Base-by-base conservation (phyloP, 192 early-diverging fungal species). In the Backusella morwellensis region DNA sequence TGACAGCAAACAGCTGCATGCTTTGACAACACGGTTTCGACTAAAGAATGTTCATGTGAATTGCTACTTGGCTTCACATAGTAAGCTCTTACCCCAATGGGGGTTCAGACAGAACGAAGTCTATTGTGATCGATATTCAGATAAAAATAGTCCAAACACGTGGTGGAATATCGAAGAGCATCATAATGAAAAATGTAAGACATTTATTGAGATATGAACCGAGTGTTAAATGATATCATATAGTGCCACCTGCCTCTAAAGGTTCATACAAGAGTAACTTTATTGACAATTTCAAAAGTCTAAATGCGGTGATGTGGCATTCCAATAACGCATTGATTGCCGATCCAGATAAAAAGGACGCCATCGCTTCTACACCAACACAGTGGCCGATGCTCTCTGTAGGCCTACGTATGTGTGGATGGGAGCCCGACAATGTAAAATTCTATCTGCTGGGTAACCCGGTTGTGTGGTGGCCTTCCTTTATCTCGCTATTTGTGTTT, bases 111-210 rank as follows among this genome's bases (percentile, higher is more conserved):
- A 99, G 86, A 85, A 89, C 19, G 98, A 99, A 77, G 94, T 98
- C 5, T 87, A 88, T 11, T 99, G 97, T 85, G 93, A 97, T 73
- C 88, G 91, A 74, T 84, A 86, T 36, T 87, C 86, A 73, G 79
- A 86, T 29, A 72, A 78, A 14, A 75, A 86, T 26, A 91, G 91
- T 70, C 84, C 88, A n/a, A 86, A 90, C 50, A 91, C 92, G 35
- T 88, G 94, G 80, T 99, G 98, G 98, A 98, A 97, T 86, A 79
- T 99, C 70, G 98, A 99, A 84, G 82, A 86, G 75, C 94, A 99
- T 76, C 83, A 84, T 82, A 94, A 99, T 81, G 85, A 88, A 0
- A 89, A 86, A 74, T 85, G 74, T 75, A 67, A 29, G 14, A 50
- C 50, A 14, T 70, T 19, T 50, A 50, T 72, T 29, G 32, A n/a